Percentiles rank a stretch among this genome's conserved stretches.
These are phyloP conservation scores for Isoetes taiwanensis DNA, from an alignment of 75 land plant genomes.

Conservation along the genomic window DNA sequence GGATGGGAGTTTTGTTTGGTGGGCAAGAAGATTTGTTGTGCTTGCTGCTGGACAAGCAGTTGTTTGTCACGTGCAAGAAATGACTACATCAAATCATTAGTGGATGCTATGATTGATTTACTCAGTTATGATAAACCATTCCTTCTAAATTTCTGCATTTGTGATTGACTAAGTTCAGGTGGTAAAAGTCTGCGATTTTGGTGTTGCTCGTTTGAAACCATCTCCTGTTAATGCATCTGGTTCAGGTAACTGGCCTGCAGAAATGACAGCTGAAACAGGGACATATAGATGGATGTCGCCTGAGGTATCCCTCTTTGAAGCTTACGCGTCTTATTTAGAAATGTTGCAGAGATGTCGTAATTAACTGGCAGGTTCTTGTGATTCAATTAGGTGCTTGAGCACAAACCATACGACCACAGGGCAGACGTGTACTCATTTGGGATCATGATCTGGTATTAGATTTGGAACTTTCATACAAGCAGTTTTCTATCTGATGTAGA, in stretches of 20 bases:
- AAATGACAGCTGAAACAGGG: conserved; percentile 31
- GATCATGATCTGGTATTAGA: conserved; percentile 59
- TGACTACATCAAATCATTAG: too few relatives aligned
- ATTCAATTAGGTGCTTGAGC: conserved; percentile 18
- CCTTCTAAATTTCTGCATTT: not conserved
- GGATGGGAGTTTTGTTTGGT: too few relatives aligned
- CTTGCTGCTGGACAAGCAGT: too few relatives aligned
- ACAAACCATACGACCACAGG: conserved; percentile 19
- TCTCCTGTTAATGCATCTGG: not conserved
- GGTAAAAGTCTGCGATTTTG: conserved; percentile 26
- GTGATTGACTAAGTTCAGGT: conserved; percentile 9
- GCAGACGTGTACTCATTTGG: conserved; percentile 68
- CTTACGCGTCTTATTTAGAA: not conserved
- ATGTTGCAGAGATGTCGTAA: not conserved
- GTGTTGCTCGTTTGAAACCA: conserved; percentile 24
- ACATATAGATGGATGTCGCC: conserved; percentile 29
- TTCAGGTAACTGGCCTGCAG: conserved; percentile 9
- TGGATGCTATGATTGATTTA: too few relatives aligned
- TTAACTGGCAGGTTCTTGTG: not conserved
- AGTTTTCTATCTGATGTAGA: not conserved
- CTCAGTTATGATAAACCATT: too few relatives aligned
- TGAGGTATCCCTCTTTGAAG: conserved; percentile 9
- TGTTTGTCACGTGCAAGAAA: too few relatives aligned
- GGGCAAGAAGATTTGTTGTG: too few relatives aligned
- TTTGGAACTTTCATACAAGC: conserved; percentile 22